Conservation (phyloP, 805 yeast genomes). For the Monosporozyma unispora region DNA sequence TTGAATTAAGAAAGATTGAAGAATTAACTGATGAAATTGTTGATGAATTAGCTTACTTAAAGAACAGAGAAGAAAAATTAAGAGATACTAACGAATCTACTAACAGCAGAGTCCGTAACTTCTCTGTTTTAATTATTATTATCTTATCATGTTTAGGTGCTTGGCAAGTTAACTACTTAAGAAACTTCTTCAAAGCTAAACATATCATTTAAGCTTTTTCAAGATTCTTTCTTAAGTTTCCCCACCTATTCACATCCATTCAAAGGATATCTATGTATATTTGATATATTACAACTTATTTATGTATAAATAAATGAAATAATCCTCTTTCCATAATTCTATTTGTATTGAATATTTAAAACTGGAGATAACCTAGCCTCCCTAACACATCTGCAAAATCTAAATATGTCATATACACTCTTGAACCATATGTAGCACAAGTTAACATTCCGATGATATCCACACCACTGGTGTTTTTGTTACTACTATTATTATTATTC, state of each 20-base stretch:
- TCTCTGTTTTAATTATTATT: constrained; percentile 60
- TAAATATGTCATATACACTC: constrained; percentile 31
- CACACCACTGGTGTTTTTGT: constrained; percentile 8
- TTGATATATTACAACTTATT: neutral
- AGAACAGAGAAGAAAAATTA: constrained; percentile 79
- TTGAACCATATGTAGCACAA: constrained; percentile 33
- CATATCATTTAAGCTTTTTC: constrained; percentile 46
- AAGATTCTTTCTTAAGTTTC: neutral
- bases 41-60: constrained; percentile 73
- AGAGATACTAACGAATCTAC: constrained; percentile 97
- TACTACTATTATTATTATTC: constrained; percentile 29
- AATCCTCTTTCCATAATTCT: neutral
- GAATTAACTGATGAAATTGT: constrained; percentile 77
- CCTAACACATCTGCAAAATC: constrained; percentile 45
- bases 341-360: constrained; percentile 8
- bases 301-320: neutral
- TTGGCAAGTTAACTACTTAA: constrained; percentile 88
- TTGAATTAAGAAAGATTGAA: constrained; percentile 78
- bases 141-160: constrained; percentile 71
- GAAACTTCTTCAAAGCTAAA: constrained; percentile 83
- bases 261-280: neutral
- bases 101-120: constrained; percentile 83
- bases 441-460: constrained; percentile 40
- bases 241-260: neutral
- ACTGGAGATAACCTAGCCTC: constrained; percentile 35